These are phyloP conservation scores for Candida maesae DNA, from an alignment of 805 yeast genomes.

Conservation along the genomic window DNA sequence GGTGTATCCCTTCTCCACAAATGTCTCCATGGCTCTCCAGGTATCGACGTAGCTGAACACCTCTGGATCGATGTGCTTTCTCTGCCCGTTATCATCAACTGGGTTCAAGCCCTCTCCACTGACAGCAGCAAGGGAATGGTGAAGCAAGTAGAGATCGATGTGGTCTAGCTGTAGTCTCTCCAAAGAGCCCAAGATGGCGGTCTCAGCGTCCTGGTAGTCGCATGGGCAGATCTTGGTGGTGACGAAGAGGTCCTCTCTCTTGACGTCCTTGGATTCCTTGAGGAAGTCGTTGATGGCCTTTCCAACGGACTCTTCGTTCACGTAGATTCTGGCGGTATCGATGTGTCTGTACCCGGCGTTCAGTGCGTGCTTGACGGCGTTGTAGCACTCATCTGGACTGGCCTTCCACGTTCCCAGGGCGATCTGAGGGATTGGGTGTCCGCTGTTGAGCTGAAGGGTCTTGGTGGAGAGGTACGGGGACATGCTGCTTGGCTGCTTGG, in stretches of 20 bases:
- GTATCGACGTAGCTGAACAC: conserved; percentile 3
- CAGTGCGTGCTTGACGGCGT: conserved; percentile 22
- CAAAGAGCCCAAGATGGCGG: conserved; percentile 54
- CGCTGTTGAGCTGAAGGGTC: conserved; percentile 39
- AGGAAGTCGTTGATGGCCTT: conserved; percentile 39
- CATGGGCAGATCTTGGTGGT: conserved; percentile 68
- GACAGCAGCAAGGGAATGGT: conserved; percentile 16
- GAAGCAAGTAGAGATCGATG: conserved; percentile 67
- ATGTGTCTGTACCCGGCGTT: conserved; percentile 54
- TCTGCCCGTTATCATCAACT: neutral
- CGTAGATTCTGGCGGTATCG: conserved; percentile 55
- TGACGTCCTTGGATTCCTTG: conserved; percentile 43
- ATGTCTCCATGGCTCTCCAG: conserved; percentile 17
- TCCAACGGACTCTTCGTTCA: conserved; percentile 53
- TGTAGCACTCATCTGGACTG: neutral
- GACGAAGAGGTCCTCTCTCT: conserved; percentile 60
- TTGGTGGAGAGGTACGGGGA: neutral
- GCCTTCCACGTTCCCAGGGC: conserved; percentile 46
- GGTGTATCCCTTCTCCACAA: conserved; percentile 9
- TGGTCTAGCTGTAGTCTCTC: conserved; percentile 64
- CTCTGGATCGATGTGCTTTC: neutral
- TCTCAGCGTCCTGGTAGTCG: conserved; percentile 37
- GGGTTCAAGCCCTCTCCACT: conserved; percentile 10
- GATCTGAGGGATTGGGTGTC: conserved; percentile 47
- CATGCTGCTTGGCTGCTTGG: neutral